Conservation (phyloP, 768 basidiomycete genomes). For the Calocybe indica region DNA sequence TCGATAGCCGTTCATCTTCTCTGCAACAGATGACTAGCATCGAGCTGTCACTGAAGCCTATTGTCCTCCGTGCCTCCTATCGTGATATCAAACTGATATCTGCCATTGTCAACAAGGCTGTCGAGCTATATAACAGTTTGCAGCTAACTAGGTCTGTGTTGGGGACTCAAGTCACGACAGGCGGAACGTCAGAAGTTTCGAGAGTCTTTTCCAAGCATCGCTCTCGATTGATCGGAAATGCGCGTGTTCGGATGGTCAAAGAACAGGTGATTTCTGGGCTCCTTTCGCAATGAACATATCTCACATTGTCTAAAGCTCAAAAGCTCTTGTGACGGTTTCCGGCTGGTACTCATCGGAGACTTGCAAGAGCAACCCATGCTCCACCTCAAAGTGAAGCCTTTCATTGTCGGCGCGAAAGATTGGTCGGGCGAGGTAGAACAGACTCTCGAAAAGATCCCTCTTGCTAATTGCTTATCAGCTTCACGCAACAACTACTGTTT, state of each 20-base stretch:
- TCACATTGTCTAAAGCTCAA: constrained; percentile 49
- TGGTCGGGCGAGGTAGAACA: constrained; percentile 84
- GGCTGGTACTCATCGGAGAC: constrained; percentile 91
- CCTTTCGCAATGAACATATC: constrained; percentile 3
- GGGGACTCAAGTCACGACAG: constrained; percentile 1
- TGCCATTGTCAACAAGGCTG: constrained; percentile 79
- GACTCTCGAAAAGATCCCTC: not conserved
- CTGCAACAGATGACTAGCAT: constrained; percentile 74
- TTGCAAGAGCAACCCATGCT: constrained; percentile 92
- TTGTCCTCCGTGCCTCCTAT: constrained; percentile 93
- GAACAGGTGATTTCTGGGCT: constrained; percentile 57
- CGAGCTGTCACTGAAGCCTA: constrained; percentile 73
- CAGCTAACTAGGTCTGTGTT: constrained; percentile 13
- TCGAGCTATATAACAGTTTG: constrained; percentile 62
- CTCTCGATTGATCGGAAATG: constrained; percentile 26
- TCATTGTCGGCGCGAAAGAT: constrained; percentile 77
- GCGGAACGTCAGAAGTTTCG: not conserved
- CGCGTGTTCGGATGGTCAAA: constrained; percentile 53
- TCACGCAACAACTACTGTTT: constrained; percentile 75
- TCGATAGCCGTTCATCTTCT: constrained; percentile 76
- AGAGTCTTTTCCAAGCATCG: not conserved
- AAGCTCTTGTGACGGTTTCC: constrained; percentile 85
- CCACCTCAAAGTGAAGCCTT: constrained; percentile 82
- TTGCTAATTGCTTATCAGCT: constrained; percentile 40
- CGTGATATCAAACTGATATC: constrained; percentile 89